Conservation (phyloP, 805 yeast genomes). For the Metschnikowia hibisci region DNA sequence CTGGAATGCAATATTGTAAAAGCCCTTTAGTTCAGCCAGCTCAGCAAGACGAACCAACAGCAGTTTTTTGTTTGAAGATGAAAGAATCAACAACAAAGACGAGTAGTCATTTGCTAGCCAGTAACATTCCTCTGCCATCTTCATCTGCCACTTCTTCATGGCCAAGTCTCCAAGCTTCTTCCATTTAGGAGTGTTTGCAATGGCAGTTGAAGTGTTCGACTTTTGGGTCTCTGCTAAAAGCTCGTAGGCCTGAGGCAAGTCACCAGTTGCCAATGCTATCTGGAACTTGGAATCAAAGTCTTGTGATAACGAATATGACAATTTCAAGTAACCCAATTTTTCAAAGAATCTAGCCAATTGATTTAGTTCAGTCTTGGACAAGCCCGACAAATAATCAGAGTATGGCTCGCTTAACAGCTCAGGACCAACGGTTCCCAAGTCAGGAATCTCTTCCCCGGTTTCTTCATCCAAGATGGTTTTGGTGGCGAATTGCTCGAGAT, state of each 20-base stretch:
- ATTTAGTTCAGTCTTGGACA: conserved; percentile 62
- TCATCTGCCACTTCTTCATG: conserved; percentile 70
- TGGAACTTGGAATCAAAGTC: conserved; percentile 92
- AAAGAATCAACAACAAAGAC: conserved; percentile 74
- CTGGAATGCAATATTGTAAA: conserved; percentile 86
- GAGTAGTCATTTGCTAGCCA: conserved; percentile 76
- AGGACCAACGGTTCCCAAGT: conserved; percentile 42
- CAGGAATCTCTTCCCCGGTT: conserved; percentile 37
- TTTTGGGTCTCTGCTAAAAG: conserved; percentile 32
- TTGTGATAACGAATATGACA: conserved; percentile 77
- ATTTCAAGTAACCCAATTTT: conserved; percentile 81
- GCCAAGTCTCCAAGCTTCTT: conserved; percentile 87
- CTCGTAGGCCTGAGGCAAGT: conserved; percentile 67
- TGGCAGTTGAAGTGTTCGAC: conserved; percentile 46
- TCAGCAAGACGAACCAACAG: conserved; percentile 63
- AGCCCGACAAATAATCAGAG: conserved; percentile 47
- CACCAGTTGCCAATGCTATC: conserved; percentile 73
- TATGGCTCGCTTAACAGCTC: conserved; percentile 54
- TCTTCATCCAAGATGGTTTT: conserved; percentile 31
- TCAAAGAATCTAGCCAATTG: conserved; percentile 91
- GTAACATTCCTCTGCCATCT: conserved; percentile 76
- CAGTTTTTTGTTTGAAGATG: conserved; percentile 68
- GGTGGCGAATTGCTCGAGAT: conserved; percentile 60
- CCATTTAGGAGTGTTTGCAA: conserved; percentile 60
- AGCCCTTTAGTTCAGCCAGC: conserved; percentile 67